Conservation (phyloP, 2,329 filamentous ascomycete species). For the Aureobasidium pullulans region DNA sequence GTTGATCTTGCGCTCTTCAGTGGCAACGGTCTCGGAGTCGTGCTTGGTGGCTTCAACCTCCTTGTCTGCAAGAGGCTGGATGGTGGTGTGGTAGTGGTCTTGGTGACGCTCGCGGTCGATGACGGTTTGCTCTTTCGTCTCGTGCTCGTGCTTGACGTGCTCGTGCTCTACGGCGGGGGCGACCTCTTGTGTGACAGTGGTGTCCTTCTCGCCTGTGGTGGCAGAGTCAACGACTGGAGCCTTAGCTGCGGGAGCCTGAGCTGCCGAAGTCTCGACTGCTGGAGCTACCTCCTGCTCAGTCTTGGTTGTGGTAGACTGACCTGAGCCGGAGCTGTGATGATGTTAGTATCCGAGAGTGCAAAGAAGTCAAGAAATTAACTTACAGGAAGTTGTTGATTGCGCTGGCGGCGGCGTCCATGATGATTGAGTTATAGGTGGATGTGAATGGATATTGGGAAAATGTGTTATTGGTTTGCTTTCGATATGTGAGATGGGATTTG, state of each 20-base stretch:
- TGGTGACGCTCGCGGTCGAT: slow-evolving; percentile 64
- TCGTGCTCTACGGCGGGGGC: slow-evolving; percentile 55
- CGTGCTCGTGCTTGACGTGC: slow-evolving; percentile 49
- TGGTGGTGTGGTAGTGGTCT: slow-evolving; percentile 62
- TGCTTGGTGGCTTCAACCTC: slow-evolving; percentile 53
- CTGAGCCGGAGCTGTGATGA: background rate
- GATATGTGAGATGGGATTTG: background rate
- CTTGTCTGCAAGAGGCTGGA: slow-evolving; percentile 53
- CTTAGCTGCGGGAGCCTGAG: background rate
- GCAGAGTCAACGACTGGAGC: slow-evolving; percentile 1
- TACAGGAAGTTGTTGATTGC: slow-evolving; percentile 54
- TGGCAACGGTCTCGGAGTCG: slow-evolving; percentile 49
- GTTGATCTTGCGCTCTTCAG: slow-evolving; percentile 55
- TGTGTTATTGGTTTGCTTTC: background rate
- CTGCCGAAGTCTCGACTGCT: background rate
- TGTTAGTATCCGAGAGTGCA: background rate
- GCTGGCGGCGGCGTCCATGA: slow-evolving; percentile 60
- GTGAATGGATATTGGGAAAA: background rate
- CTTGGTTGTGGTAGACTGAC: background rate
- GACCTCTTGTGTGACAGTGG: slow-evolving; percentile 60
- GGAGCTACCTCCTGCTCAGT: background rate
- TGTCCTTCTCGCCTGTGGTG: slow-evolving; percentile 32
- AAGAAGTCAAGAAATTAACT: background rate
- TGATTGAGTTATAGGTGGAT: slow-evolving; percentile 18
- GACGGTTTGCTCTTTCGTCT: slow-evolving; percentile 54